Evolutionary conservation across 768 basidiomycete genomes (phyloP), one percentile per base, ranked within the genome.

Genomic region (Hypholoma sublateritium): DNA sequence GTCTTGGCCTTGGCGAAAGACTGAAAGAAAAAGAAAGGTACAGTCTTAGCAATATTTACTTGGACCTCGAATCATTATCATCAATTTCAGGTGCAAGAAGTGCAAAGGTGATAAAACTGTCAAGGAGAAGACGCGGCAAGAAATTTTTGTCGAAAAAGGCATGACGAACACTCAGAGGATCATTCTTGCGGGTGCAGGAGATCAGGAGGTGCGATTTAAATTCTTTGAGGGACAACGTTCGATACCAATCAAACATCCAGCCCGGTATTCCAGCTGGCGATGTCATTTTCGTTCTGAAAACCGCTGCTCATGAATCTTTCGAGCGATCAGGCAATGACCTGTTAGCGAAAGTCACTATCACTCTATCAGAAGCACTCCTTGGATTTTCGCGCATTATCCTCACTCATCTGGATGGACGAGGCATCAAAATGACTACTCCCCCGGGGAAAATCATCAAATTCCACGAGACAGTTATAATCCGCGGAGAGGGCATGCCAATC

Each of bases 351-450:
- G 84, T 94, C 55, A 86, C 86, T 45, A 88, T 99, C 55, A 95
- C 93, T 0, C 78, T 98, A 25, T 95, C 95, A 9, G 96, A 99
- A 72, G 92, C 95, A 3, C 81, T 98, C 9, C 81, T 97, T 52
- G 96, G 96, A n/a, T 95, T 99, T 75, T 91, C 88, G 46, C 85
- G 96, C 24, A 88, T 98, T 59, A 74, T 97, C 21, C 76, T 99
- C 56, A 91, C 88, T 6, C 96, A 99, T 69, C 79, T 99, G 28
- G 96, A 99, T 67, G 95, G 95, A 9, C 85, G 94, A 13, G 94
- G 94, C n/a, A 80, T 98, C 50, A 85, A 84, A 36, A 83, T 97
- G 12, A 74, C 84, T 0, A 88, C 84, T 61, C 91, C 91, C 4
- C 78, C 83, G 0, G 85, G 88, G 7, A 89, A 88, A 69, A 83